A percentile compares a stretch with the other conserved stretches of the same genome.
Conservation (phyloP, 345 rosid genomes). For the Corchorus olitorius region DNA sequence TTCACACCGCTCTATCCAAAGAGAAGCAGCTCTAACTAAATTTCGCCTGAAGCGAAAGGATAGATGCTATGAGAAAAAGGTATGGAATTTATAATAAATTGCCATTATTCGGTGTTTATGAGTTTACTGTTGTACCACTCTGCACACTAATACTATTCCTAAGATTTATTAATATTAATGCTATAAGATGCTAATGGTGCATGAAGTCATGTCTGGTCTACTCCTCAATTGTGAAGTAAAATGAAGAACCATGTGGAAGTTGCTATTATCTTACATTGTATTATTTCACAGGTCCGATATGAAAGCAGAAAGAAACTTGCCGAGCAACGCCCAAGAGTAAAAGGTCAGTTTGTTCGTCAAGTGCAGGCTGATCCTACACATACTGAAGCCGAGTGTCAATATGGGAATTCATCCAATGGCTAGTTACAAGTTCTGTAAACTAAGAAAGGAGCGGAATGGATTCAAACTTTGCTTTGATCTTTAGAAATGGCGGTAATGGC, state of each 20-base stretch:
- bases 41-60: constrained; percentile 95
- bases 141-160: not conserved
- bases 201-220: not conserved
- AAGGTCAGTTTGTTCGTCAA: constrained; percentile 80
- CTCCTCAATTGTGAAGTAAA: not conserved
- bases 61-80: constrained; percentile 94
- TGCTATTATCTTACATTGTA: not conserved
- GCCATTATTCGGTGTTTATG: not conserved
- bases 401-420: constrained; percentile 17
- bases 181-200: not conserved
- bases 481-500: not conserved
- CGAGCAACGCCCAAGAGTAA: constrained; percentile 72
- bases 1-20: constrained; percentile 52
- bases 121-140: not conserved
- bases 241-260: not conserved
- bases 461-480: not conserved
- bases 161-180: constrained; percentile 1
- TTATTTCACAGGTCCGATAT: constrained; percentile 59
- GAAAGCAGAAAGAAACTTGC: constrained; percentile 78
- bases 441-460: not conserved
- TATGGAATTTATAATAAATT: constrained; percentile 26
- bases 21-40: constrained; percentile 88
- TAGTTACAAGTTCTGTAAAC: not conserved
- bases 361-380: constrained; percentile 25
- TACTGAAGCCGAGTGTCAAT: constrained; percentile 31